Percentiles rank a stretch among this genome's conserved stretches.
Conservation (phyloP, 2,329 filamentous ascomycete species). For the Aspergillus quadricinctus region DNA sequence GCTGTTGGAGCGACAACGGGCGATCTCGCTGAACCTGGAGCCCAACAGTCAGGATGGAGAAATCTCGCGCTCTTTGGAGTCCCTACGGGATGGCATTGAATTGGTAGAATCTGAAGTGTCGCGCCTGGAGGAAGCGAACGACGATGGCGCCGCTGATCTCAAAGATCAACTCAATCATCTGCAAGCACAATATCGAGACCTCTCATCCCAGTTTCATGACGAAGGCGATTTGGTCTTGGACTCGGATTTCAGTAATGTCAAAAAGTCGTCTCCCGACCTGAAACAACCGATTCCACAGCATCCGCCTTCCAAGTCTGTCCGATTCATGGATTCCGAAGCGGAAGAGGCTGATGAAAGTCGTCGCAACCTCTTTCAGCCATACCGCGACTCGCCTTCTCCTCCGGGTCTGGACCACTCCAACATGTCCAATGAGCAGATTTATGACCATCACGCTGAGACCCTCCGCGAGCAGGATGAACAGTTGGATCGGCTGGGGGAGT, state of each 20-base stretch:
- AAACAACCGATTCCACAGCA: slow-evolving; percentile 43
- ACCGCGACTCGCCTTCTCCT: slow-evolving; percentile 54
- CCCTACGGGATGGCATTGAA: slow-evolving; percentile 75
- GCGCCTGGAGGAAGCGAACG: slow-evolving; percentile 56
- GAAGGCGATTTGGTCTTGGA: slow-evolving; percentile 37
- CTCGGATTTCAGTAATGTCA: slow-evolving; percentile 59
- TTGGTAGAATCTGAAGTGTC: slow-evolving; percentile 61
- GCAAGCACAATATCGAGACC: slow-evolving; percentile 68
- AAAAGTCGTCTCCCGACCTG: slow-evolving; percentile 37
- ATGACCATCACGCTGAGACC: slow-evolving; percentile 75
- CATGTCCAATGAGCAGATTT: slow-evolving; percentile 78
- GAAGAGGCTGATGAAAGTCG: slow-evolving; percentile 52
- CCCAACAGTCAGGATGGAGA: slow-evolving; percentile 80
- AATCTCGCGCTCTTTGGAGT: slow-evolving; percentile 82
- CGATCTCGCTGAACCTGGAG: slow-evolving; percentile 73
- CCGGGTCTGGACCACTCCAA: slow-evolving; percentile 47
- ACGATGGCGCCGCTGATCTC: slow-evolving; percentile 49
- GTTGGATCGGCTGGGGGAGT: slow-evolving; percentile 80
- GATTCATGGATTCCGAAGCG: slow-evolving; percentile 68
- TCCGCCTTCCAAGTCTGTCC: slow-evolving; percentile 66
- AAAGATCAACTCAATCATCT: slow-evolving; percentile 64
- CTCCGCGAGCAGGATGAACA: slow-evolving; percentile 89
- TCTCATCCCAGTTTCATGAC: slow-evolving; percentile 76
- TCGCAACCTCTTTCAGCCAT: slow-evolving; percentile 55
- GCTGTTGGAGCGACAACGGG: slow-evolving; percentile 83